Evolutionary conservation across 2,329 filamentous ascomycete species (phyloP).

Genomic region (Exserohilum turcica): DNA sequence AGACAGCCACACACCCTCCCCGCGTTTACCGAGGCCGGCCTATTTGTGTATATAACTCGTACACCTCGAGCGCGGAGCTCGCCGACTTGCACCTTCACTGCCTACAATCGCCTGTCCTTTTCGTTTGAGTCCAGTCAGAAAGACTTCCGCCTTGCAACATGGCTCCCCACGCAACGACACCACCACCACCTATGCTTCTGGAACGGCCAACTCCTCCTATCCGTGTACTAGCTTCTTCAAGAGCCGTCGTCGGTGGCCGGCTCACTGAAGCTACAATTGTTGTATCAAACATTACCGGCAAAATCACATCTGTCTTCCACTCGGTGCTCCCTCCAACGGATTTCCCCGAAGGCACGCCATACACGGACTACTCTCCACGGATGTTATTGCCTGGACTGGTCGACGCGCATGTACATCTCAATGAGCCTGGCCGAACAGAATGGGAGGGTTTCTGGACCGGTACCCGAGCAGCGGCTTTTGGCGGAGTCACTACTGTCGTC

Average conservation of each 20-base stretch:
- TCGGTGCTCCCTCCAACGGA: slow-evolving; percentile 73
- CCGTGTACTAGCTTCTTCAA: slow-evolving; percentile 80
- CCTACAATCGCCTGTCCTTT: slow-evolving; percentile 11
- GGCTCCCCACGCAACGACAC: slow-evolving; percentile 47
- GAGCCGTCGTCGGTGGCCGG: slow-evolving; percentile 77
- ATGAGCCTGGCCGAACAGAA: slow-evolving; percentile 94
- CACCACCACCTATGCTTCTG: slow-evolving; percentile 31
- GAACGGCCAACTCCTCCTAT: slow-evolving; percentile 54
- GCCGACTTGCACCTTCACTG: slow-evolving; percentile 6
- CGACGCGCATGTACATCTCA: slow-evolving; percentile 96
- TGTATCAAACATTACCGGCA: slow-evolving; percentile 78
- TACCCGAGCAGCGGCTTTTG: slow-evolving; percentile 89
- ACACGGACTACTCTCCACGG: slow-evolving; percentile 82
- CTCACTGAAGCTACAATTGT: slow-evolving; percentile 83
- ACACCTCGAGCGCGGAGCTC: slow-evolving; percentile 13
- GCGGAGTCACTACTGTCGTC: slow-evolving; percentile 93
- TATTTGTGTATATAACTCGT: slow-evolving; percentile 29
- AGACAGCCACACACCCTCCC: slow-evolving; percentile 24
- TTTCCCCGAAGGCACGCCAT: slow-evolving; percentile 74
- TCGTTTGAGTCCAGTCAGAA: slow-evolving; percentile 5
- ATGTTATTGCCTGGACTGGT: slow-evolving; percentile 89
- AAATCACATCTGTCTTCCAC: slow-evolving; percentile 77
- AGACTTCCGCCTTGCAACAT: slow-evolving; percentile 26
- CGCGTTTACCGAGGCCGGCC: slow-evolving; percentile 30
- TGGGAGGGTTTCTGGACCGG: slow-evolving; percentile 99